Evolutionary conservation across 2,329 filamentous ascomycete genomes (phyloP).

Genomic region (Corynespora cassiicola): DNA sequence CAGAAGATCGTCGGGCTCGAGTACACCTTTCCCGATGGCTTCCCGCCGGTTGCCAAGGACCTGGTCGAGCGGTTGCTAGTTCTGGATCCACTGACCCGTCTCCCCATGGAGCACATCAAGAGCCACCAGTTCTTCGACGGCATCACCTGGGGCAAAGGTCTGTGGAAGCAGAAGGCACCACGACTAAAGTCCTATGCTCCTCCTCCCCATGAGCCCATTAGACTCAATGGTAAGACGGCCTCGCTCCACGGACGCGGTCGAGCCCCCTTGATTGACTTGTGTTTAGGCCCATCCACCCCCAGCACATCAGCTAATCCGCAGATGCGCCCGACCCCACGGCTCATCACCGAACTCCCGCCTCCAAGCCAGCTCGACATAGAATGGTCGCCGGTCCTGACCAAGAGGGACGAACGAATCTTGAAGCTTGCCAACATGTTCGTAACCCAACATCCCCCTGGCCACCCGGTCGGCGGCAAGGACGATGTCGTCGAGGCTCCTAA

Average conservation of each 20-base stretch:
- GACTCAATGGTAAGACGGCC: conserved; percentile 49
- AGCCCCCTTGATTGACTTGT: too few species aligned
- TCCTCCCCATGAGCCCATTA: conserved; percentile 72
- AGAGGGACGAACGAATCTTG: conserved; percentile 89
- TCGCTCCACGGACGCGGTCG: conserved; percentile 24
- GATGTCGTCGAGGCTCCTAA: conserved; percentile 70
- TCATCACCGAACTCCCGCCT: conserved; percentile 95
- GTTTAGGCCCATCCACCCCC: conserved; percentile 38
- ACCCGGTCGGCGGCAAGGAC: conserved; percentile 74
- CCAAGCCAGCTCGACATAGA: conserved; percentile 97
- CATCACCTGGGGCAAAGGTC: conserved; percentile 77
- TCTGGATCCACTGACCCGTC: conserved; percentile 79
- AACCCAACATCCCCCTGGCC: conserved; percentile 76
- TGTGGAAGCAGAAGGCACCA: conserved; percentile 92
- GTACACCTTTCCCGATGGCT: conserved; percentile 90
- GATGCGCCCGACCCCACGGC: conserved; percentile 66
- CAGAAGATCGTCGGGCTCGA: conserved; percentile 97
- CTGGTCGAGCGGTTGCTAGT: conserved; percentile 90
- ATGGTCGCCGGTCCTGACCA: conserved; percentile 94
- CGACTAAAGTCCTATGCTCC: conserved; percentile 84
- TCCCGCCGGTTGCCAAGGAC: conserved; percentile 84
- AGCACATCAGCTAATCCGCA: conserved; percentile 25
- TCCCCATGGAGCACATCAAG: conserved; percentile 95
- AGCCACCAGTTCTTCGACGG: conserved; percentile 96
- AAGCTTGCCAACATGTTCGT: conserved; percentile 93